phyloP scores from a whole-genome alignment of 2,329 filamentous ascomycete genomes.

The Colletotrichum costaricense region DNA sequence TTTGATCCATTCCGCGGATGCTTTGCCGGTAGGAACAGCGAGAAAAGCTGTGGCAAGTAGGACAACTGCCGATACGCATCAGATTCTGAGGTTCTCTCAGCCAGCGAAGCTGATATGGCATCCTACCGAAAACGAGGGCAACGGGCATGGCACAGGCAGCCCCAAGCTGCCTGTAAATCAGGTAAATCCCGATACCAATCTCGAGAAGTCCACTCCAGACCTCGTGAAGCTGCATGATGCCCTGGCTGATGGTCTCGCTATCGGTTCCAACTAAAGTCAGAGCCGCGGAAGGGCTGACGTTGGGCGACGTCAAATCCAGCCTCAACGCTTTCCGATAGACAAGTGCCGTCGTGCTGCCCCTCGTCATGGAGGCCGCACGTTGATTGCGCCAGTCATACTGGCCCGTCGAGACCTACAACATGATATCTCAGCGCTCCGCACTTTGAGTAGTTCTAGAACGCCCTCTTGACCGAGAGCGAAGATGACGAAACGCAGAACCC shows the following conservation, averaged over 20 bases:
- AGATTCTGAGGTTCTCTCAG: not conserved
- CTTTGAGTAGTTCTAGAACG: not conserved
- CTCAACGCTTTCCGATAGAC: slow-evolving; percentile 41
- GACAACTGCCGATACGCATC: slow-evolving; percentile 40
- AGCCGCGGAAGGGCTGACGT: slow-evolving; percentile 37
- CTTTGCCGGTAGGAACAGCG: slow-evolving; percentile 37
- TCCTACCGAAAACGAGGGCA: slow-evolving; percentile 54
- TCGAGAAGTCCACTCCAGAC: slow-evolving; percentile 40
- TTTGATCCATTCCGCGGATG: slow-evolving; percentile 60
- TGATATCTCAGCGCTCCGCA: not conserved
- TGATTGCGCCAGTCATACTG: slow-evolving; percentile 40
- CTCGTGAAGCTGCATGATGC: slow-evolving; percentile 38
- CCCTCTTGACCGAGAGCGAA: not conserved
- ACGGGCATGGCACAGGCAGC: slow-evolving; percentile 56
- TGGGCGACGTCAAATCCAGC: slow-evolving; percentile 37
- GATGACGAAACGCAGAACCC: not conserved
- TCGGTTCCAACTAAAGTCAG: slow-evolving; percentile 44
- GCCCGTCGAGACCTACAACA: slow-evolving; percentile 38
- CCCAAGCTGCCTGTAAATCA: slow-evolving; percentile 48
- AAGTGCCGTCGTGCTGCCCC: slow-evolving; percentile 42
- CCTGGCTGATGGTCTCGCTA: slow-evolving; percentile 40
- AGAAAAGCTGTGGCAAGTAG: slow-evolving; percentile 46
- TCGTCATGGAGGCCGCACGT: slow-evolving; percentile 40
- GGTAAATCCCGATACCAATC: slow-evolving; percentile 42
- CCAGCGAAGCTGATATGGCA: not conserved